Evolutionary conservation across 805 yeast genomes (phyloP), one percentile per base, ranked within the genome.

Genomic region (Ogataea philodendri): DNA sequence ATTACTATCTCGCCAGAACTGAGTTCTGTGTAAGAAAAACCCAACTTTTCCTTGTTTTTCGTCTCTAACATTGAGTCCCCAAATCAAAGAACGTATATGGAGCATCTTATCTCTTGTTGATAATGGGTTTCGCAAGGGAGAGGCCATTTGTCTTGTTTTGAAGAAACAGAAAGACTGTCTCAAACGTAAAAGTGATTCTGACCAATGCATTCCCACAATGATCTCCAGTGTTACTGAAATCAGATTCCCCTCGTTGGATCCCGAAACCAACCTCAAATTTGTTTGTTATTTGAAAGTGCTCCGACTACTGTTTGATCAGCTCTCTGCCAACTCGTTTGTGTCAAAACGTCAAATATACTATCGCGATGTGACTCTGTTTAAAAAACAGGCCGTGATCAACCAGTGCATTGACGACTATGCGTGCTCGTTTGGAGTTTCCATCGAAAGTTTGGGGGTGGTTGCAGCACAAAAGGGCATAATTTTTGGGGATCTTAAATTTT

Each of bases 301-400:
- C 17, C 42, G 51, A 9, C 24, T 53, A 4, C 33, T 57, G 8
- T 27, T 38, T 22, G 37, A 41, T 5, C 52, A 46, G 20, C 13
- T 55, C 2, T 9, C 11, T 5, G 5, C 42, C 8, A 29, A 33
- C 3, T 24, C 32, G 3, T 35, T 36, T 13, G 62, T 71, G 1
- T 67, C 84, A 1, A 65, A 66, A 35, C 59, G 88, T 42, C 85
- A 80, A 45, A 39, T 81, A 0, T 81, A 64, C 57, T 81, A 81
- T 53, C 65, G 64, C 32, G 78, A 79, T 48, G 82, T 77, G 2
- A 58, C 57, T 11, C 47, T 79, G 13, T 81, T 76, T 52, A 42
- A 52, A 13, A 51, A 45, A 3, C 87, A 81, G 48, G 9, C 45
- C 1, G 48, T 42, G 4, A 72, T 75, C 1, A 69, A 70, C 33